A percentile compares a stretch with the other conserved stretches of the same genome.
These are phyloP conservation scores for Nemania abortiva DNA, from an alignment of 2,329 filamentous ascomycete species.

Conservation along the genomic window DNA sequence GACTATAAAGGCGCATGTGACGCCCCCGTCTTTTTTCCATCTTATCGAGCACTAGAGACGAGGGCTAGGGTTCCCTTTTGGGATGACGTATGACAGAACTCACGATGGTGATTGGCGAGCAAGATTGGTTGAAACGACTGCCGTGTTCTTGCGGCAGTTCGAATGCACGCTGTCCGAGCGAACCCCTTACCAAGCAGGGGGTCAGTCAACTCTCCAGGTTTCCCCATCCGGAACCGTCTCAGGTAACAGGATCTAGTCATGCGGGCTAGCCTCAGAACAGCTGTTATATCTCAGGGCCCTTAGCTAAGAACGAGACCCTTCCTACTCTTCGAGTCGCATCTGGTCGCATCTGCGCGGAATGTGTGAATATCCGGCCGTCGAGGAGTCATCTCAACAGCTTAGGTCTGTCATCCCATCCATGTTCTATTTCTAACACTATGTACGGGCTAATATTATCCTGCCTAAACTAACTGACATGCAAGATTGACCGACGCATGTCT, in stretches of 20 bases:
- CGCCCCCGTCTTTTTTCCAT: slow-evolving; percentile 7
- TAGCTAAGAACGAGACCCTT: slow-evolving; percentile 28
- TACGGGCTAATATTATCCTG: neutral
- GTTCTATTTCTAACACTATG: slow-evolving; percentile 4
- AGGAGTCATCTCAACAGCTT: slow-evolving; percentile 6
- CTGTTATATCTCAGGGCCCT: slow-evolving; percentile 19
- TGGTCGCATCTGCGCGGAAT: slow-evolving; percentile 32
- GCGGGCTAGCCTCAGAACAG: slow-evolving; percentile 15
- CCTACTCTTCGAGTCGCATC: slow-evolving; percentile 32
- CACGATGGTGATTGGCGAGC: slow-evolving; percentile 9
- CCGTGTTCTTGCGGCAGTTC: slow-evolving; percentile 25
- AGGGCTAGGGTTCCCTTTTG: neutral
- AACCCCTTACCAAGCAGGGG: slow-evolving; percentile 23
- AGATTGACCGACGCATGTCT: neutral
- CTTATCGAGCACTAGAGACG: slow-evolving; percentile 12
- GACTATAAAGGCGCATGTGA: slow-evolving; percentile 32
- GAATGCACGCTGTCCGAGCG: slow-evolving; percentile 9
- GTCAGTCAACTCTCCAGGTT: slow-evolving; percentile 7
- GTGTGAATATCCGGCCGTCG: slow-evolving; percentile 22
- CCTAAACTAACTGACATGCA: neutral
- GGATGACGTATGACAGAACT: neutral
- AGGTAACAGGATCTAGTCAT: slow-evolving; percentile 29
- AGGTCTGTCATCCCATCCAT: slow-evolving; percentile 2
- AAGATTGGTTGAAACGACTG: slow-evolving; percentile 20
- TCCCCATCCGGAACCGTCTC: slow-evolving; percentile 32